phyloP scores from a whole-genome alignment of 805 yeast species.

The Yamadazyma ubonensis region DNA sequence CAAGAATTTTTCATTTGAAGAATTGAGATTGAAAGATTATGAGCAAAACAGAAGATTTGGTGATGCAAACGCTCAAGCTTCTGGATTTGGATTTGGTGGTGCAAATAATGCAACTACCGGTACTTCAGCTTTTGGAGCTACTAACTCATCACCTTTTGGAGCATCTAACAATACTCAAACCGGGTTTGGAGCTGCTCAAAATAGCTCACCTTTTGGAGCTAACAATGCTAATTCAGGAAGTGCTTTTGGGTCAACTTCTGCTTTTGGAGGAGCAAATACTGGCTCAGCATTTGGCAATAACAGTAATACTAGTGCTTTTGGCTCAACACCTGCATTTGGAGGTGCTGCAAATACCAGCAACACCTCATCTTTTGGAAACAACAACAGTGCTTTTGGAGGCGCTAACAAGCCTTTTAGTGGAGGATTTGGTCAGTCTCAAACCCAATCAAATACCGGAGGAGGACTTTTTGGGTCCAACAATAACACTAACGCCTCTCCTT shows the following conservation, averaged over 20 bases:
- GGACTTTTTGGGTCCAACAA: slow-evolving; percentile 31
- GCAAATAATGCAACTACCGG: slow-evolving; percentile 26
- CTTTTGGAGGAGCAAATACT: slow-evolving; percentile 4
- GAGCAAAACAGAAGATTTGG: slow-evolving; percentile 67
- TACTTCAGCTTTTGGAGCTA: slow-evolving; percentile 18
- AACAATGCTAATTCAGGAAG: slow-evolving; percentile 26
- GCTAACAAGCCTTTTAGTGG: slow-evolving; percentile 15
- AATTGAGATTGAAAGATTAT: slow-evolving; percentile 86
- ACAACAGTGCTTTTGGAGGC: slow-evolving; percentile 26
- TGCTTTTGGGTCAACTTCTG: slow-evolving; percentile 13
- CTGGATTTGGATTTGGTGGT: slow-evolving; percentile 30
- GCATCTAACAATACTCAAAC: slow-evolving; percentile 4
- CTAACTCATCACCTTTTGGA: slow-evolving; percentile 18
- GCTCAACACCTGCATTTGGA: slow-evolving; percentile 5
- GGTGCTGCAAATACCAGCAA: slow-evolving; percentile 31
- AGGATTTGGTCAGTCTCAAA: slow-evolving; percentile 23
- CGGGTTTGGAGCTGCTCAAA: slow-evolving; percentile 11
- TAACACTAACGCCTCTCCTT: slow-evolving; percentile 15
- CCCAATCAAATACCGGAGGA: slow-evolving; percentile 12
- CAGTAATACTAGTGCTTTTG: slow-evolving; percentile 6
- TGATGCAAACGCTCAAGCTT: slow-evolving; percentile 25
- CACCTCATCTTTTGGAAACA: slow-evolving; percentile 26
- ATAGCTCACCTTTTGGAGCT: slow-evolving; percentile 32
- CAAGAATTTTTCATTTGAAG: slow-evolving; percentile 76
- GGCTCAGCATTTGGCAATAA: slow-evolving; percentile 22